phyloP scores from a whole-genome alignment of 2,329 filamentous ascomycete genomes.

The Zarea fungicola region DNA sequence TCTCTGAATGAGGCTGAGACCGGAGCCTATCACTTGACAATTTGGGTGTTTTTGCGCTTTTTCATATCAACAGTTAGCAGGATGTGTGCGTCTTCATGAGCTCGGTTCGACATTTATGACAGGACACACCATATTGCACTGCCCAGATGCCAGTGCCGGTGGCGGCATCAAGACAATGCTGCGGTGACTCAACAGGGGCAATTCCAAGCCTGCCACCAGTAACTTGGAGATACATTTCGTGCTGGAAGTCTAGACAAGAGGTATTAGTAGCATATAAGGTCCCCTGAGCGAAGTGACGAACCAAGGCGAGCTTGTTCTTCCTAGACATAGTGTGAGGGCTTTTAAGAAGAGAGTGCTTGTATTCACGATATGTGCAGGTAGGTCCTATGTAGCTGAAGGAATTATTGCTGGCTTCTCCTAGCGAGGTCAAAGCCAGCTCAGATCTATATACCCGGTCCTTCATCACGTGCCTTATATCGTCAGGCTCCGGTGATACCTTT shows the following conservation, averaged over 20 bases:
- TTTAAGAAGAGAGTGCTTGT: too few species aligned
- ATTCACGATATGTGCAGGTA: too few species aligned
- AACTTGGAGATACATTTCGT: neutral
- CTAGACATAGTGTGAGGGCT: neutral
- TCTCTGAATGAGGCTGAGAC: neutral
- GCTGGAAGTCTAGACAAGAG: neutral
- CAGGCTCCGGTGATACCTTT: too few species aligned
- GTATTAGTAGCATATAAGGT: neutral
- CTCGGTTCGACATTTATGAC: neutral
- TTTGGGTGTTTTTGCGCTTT: neutral
- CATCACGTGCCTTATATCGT: too few species aligned
- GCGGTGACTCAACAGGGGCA: neutral
- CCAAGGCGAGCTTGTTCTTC: slow-evolving; percentile 1
- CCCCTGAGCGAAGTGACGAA: neutral
- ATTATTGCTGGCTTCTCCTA: too few species aligned
- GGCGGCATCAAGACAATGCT: neutral
- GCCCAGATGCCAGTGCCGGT: neutral
- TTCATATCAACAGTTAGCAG: neutral
- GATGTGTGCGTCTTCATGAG: neutral
- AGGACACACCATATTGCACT: neutral
- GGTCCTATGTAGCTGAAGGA: too few species aligned
- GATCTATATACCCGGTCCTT: too few species aligned
- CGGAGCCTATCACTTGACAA: neutral
- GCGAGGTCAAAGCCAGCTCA: too few species aligned
- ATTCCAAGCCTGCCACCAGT: neutral